Evolutionary conservation across 768 basidiomycete species (phyloP).

Genomic region (Phanerodontia chrysosporium): DNA sequence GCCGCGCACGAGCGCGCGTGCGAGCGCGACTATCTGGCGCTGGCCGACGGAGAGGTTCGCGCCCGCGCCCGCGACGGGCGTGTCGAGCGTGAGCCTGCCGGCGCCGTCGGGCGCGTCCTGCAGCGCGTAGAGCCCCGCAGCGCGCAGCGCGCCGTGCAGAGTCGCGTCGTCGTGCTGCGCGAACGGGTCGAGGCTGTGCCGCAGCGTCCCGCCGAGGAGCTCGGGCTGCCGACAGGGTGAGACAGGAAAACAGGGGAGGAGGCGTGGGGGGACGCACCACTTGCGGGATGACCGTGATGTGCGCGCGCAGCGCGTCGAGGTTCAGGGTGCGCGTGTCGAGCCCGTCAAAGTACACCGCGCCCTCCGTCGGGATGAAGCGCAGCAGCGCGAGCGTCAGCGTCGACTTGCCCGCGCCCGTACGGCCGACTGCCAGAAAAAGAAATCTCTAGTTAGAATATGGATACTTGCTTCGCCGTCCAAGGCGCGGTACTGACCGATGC

Average conservation of each 20-base stretch:
- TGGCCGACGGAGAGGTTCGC: conserved; percentile 52
- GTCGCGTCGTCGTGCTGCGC: conserved; percentile 41
- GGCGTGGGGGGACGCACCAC: conserved; percentile 31
- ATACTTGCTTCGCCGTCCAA: too few relatives aligned
- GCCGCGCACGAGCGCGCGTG: conserved; percentile 52
- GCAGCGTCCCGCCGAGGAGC: conserved; percentile 39
- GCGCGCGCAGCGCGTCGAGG: conserved; percentile 46
- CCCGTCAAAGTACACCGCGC: conserved; percentile 49
- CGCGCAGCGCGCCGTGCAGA: conserved; percentile 35
- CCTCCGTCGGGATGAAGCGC: conserved; percentile 50
- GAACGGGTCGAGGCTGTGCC: conserved; percentile 49
- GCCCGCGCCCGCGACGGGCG: conserved; percentile 38
- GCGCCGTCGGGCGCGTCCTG: conserved; percentile 30
- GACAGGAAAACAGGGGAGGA: conserved; percentile 15
- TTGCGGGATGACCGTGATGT: conserved; percentile 60
- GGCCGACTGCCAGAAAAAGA: conserved; percentile 26
- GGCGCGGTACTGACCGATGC: conserved; percentile 30
- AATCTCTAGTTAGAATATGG: too few relatives aligned
- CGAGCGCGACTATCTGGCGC: conserved; percentile 55
- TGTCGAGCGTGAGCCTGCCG: conserved; percentile 39
- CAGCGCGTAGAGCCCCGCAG: conserved; percentile 33
- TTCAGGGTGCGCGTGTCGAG: conserved; percentile 43
- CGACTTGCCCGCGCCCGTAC: conserved; percentile 37
- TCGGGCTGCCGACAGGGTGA: conserved; percentile 24
- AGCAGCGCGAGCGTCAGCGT: conserved; percentile 48